Evolutionary conservation across 2,329 filamentous ascomycete genomes (phyloP).

Genomic region (Venturia aucupariae): DNA sequence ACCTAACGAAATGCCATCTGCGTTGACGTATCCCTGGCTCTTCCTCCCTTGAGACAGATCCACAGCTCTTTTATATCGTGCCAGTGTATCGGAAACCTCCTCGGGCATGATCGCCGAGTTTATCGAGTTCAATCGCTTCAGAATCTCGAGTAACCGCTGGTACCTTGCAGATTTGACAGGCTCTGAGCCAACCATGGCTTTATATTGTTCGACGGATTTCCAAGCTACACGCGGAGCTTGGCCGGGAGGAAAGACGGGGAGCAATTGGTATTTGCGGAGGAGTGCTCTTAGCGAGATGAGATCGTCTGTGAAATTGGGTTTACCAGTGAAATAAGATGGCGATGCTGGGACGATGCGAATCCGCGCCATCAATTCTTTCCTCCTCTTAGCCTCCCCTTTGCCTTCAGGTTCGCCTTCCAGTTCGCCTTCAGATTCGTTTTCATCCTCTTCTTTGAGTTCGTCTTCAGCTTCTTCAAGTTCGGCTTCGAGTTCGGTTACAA

Average conservation of each 20-base stretch:
- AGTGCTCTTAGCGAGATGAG: conserved; percentile 65
- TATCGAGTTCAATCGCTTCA: conserved; percentile 77
- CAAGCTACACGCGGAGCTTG: conserved; percentile 67
- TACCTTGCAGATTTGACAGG: conserved; percentile 58
- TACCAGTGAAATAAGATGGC: conserved; percentile 89
- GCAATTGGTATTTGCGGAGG: conserved; percentile 58
- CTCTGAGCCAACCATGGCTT: conserved; percentile 37
- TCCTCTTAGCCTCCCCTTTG: background rate
- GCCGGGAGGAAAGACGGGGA: conserved; percentile 58
- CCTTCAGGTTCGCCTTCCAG: background rate
- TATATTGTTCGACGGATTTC: conserved; percentile 71
- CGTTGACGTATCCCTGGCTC: conserved; percentile 60
- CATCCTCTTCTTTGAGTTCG: too few relatives aligned
- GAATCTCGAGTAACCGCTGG: conserved; percentile 62
- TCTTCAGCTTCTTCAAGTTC: too few relatives aligned
- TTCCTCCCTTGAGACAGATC: conserved; percentile 59
- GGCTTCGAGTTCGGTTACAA: too few relatives aligned
- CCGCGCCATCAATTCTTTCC: conserved; percentile 16
- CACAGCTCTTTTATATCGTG: conserved; percentile 63
- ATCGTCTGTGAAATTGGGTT: conserved; percentile 77
- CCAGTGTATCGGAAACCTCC: conserved; percentile 56
- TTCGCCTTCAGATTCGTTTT: background rate
- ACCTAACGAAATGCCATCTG: conserved; percentile 67
- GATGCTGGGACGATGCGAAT: conserved; percentile 73
- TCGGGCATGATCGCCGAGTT: conserved; percentile 65